Conservation (phyloP, 176 grass and related monocot genomes). For the Zea mays region DNA sequence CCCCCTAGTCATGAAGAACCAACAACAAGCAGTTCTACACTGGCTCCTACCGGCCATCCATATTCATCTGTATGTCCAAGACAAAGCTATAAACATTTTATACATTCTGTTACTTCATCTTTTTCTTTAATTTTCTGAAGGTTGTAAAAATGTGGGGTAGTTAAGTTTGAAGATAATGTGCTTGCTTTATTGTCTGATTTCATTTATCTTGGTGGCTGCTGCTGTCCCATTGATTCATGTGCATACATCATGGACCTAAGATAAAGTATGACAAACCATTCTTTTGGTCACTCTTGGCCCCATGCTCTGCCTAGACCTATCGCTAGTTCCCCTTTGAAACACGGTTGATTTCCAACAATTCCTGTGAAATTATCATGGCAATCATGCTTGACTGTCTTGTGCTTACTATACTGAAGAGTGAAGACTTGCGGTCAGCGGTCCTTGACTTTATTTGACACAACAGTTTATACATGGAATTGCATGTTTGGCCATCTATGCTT, state of each 20-base stretch:
- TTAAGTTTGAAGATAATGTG: too few species aligned
- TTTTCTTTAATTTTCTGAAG: neutral
- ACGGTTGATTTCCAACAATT: neutral
- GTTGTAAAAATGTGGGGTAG: too few species aligned
- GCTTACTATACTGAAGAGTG: neutral
- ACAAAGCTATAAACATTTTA: conserved; percentile 22
- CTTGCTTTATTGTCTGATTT: neutral
- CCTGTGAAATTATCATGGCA: neutral
- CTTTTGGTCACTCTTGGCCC: neutral
- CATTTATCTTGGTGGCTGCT: neutral
- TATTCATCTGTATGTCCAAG: conserved; percentile 70
- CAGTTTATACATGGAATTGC: conserved; percentile 24
- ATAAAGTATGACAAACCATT: neutral
- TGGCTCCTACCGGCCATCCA: conserved; percentile 34
- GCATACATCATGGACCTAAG: conserved; percentile 6
- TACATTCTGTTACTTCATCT: conserved; percentile 12
- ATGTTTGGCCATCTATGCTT: conserved; percentile 27
- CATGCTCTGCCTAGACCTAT: neutral
- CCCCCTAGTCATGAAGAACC: conserved; percentile 65
- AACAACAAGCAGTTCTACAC: conserved; percentile 53
- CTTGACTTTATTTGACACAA: conserved; percentile 6
- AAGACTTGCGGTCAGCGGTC: conserved; percentile 5
- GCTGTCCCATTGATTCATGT: neutral
- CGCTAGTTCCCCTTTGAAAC: neutral
- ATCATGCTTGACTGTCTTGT: neutral